phyloP scores from a whole-genome alignment of 495 filamentous ascomycete genomes.

The Daldinia childiae region DNA sequence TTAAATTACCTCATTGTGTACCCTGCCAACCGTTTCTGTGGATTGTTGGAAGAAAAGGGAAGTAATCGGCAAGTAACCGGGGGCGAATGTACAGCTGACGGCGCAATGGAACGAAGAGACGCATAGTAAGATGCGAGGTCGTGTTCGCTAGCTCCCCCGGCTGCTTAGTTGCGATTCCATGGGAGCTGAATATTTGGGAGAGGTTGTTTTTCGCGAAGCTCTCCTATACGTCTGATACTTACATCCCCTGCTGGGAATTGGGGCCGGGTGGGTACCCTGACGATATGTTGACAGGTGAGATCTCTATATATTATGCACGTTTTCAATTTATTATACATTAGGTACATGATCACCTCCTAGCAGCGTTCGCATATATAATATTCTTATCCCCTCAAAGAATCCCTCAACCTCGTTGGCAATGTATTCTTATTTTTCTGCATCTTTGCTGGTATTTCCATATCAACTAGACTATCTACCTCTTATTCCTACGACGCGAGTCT shows the following conservation, averaged over 20 bases:
- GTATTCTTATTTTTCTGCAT: no score
- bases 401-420: no score
- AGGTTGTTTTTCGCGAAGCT: background rate
- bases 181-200: slow-evolving; percentile 2
- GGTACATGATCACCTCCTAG: background rate
- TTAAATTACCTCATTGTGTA: no score
- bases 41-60: background rate
- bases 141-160: background rate
- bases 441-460: no score
- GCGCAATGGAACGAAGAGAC: background rate
- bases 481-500: no score
- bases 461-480: no score
- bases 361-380: background rate
- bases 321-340: slow-evolving; percentile 6
- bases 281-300: slow-evolving; percentile 11
- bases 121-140: background rate
- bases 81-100: background rate
- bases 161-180: slow-evolving; percentile 13
- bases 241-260: slow-evolving; percentile 12
- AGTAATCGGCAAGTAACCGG: background rate
- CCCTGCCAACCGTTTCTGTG: no score
- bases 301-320: slow-evolving; percentile 3
- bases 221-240: slow-evolving; percentile 24
- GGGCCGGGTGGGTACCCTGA: slow-evolving; percentile 26
- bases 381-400: background rate